Evolutionary conservation across 495 filamentous ascomycete genomes (phyloP), one percentile per base, ranked within the genome.

Genomic region (Beverwykella pulmonaria): DNA sequence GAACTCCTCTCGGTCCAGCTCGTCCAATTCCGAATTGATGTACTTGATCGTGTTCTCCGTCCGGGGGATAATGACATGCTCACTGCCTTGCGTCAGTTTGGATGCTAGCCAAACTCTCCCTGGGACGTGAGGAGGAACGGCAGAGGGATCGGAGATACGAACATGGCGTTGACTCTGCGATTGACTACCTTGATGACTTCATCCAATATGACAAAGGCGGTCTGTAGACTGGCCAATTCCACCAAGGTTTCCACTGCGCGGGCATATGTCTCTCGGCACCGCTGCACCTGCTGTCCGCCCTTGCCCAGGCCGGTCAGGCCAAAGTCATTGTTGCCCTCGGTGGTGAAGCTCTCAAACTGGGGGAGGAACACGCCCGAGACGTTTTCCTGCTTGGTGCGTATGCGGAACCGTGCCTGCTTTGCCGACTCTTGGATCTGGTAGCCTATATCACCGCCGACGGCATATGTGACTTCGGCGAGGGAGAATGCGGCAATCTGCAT

Each of bases 121-220:
- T 34, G 32, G 32, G 32, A 34, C 12, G 12, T 34, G 12, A 5
- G 27, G 30, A 20, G 23, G 5, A 53, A 58, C 67, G 41, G 22
- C 12, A 4, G 34, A 0, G 27, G 17, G 27, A 30, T 22, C 27
- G n/a, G 61, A 12, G 30, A 68, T 49, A 80, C 86, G 82, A 80
- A 94, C 88, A 98, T 98, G 39, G 93, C 93, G 79, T 97, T 98
- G 19, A 98, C 93, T 91, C 94, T 89, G 66, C 94, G 87, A 77
- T 98, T 99, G 32, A 99, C 94, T 26, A 97, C 91, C 82, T 99
- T 99, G 78, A 99, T 99, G 59, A 99, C 95, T 74, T 98, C 95
- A 75, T 99, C 94, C 65, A 99, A 76, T 67, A 97, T 97, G 41
- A 99, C 90, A 74, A 99, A 99, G 6, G 94, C 95, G 70, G 94